Evolutionary conservation across 495 filamentous ascomycete genomes (phyloP), one percentile per base, ranked within the genome.

Genomic region (Aspergillus mulundensis): DNA sequence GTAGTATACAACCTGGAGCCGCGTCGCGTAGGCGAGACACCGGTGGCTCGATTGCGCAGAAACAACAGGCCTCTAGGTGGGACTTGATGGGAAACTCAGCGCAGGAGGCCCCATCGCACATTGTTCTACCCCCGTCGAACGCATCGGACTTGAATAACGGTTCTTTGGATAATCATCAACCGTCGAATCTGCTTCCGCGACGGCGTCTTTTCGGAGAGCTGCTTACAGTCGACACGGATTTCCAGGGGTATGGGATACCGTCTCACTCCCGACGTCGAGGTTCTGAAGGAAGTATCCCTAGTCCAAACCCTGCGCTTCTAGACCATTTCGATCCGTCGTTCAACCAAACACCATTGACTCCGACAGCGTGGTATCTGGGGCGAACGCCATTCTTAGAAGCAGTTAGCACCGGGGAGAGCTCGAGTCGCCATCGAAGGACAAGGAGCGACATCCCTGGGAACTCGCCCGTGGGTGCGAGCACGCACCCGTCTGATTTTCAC

Each of bases 311-410:
- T 16, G 74, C 77, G 19, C 74, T 78, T 42, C 47, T 76, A 38
- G 74, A 81, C 49, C 68, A 70, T 16, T 60, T 68, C 19, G 72
- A 81, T 45, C 65, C 68, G 25, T 59, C 67, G 8, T 69, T 60
- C 38, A 70, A 54, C 23, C 59, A 20, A 63, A 72, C 79, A 4
- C 77, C 77, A 12, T 72, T 81, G 48, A 83, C 83, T 1, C 80
- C 79, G 1, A 78, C 77, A 23, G 78, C 80, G 19, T 83, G 80
- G 80, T 83, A 82, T 62, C 66, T 76, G 15, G 77, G 77, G 21
- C 66, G 68, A 16, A 72, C 72, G 16, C 71, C 76, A 44, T 77
- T 77, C 46, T 58, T 81, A 11, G 77, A 82, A 52, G 74, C 72
- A 19, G 75, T 80, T 19, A 70, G 76, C 38, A 64, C 58, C 0